A percentile compares a stretch with the other conserved stretches of the same genome.
Conservation (phyloP, 1,139 yeast species). For the Williopsis jadinii region DNA sequence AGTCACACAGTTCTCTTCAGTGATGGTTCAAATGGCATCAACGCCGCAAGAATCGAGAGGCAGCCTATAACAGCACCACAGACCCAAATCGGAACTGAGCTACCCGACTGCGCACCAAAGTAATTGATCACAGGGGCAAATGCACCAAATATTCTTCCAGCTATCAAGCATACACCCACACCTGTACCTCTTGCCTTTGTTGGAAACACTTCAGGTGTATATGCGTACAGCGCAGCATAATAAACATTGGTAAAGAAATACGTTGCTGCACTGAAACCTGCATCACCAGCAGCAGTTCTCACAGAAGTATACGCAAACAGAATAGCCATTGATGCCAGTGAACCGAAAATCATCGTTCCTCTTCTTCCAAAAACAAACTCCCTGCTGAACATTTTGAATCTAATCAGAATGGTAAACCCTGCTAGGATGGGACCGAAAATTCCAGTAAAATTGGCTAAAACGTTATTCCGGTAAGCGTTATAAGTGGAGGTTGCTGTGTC, state of each 20-base stretch:
- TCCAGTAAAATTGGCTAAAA: conserved; percentile 42
- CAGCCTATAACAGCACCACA: conserved; percentile 49
- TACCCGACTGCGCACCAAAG: conserved; percentile 35
- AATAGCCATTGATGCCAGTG: conserved; percentile 43
- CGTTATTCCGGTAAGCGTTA: conserved; percentile 46
- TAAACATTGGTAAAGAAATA: conserved; percentile 45
- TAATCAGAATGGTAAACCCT: conserved; percentile 33
- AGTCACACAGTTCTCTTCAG: conserved; percentile 19
- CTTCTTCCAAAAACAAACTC: conserved; percentile 37
- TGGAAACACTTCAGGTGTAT: conserved; percentile 48
- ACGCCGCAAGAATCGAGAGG: conserved; percentile 33
- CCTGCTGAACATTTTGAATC: conserved; percentile 25
- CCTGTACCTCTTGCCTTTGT: conserved; percentile 46
- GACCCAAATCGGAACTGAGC: conserved; percentile 50
- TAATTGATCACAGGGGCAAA: conserved; percentile 45
- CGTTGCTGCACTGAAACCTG: conserved; percentile 46
- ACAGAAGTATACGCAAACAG: conserved; percentile 53
- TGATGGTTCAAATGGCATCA: conserved; percentile 45
- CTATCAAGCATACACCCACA: conserved; percentile 37
- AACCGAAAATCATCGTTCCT: conserved; percentile 50
- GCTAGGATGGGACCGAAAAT: conserved; percentile 55
- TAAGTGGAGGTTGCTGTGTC: conserved; percentile 24
- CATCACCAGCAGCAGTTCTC: conserved; percentile 40
- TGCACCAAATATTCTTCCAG: conserved; percentile 36
- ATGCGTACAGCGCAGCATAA: conserved; percentile 44